Conservation (phyloP, 78 protist species). For the Chrysochromulina tobinii region DNA sequence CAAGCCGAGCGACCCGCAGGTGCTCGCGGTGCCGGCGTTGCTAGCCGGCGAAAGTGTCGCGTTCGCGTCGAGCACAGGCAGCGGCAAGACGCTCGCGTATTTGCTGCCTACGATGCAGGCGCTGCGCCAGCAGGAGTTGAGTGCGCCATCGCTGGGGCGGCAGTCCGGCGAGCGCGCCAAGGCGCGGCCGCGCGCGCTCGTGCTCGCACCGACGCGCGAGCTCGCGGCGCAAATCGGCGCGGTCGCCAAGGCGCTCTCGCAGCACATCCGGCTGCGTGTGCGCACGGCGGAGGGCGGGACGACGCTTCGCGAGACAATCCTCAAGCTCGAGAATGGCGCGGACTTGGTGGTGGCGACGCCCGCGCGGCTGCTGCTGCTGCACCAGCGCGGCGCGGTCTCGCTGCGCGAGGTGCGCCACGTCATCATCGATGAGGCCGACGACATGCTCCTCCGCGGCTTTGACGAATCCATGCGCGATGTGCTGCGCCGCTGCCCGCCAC, state of each 20-base stretch:
- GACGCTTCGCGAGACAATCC: constrained; percentile 50
- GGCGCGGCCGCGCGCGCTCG: constrained; percentile 58
- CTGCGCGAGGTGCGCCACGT: neutral
- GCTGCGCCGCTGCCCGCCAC: neutral
- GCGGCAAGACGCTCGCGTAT: constrained; percentile 92
- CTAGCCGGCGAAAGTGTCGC: neutral
- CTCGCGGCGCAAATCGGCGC: constrained; percentile 68
- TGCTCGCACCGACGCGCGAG: constrained; percentile 93
- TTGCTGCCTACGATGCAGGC: constrained; percentile 74
- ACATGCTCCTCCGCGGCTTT: neutral
- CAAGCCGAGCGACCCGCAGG: neutral
- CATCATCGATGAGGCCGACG: neutral
- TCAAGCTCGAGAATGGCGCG: constrained; percentile 78
- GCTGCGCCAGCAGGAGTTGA: neutral
- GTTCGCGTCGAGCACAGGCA: constrained; percentile 55
- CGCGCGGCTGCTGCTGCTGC: constrained; percentile 63
- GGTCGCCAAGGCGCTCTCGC: constrained; percentile 53
- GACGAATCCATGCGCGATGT: neutral
- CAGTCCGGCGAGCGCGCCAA: no score
- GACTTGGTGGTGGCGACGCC: constrained; percentile 82
- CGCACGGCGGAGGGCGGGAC: constrained; percentile 69
- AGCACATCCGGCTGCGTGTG: constrained; percentile 62
- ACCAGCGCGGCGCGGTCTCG: neutral
- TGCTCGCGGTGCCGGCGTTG: neutral
- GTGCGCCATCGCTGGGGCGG: no score